Percentiles rank a stretch among this genome's conserved stretches.
Evolutionary conservation across 495 filamentous ascomycete species (phyloP).

Genomic region (Aspergillus leporis): DNA sequence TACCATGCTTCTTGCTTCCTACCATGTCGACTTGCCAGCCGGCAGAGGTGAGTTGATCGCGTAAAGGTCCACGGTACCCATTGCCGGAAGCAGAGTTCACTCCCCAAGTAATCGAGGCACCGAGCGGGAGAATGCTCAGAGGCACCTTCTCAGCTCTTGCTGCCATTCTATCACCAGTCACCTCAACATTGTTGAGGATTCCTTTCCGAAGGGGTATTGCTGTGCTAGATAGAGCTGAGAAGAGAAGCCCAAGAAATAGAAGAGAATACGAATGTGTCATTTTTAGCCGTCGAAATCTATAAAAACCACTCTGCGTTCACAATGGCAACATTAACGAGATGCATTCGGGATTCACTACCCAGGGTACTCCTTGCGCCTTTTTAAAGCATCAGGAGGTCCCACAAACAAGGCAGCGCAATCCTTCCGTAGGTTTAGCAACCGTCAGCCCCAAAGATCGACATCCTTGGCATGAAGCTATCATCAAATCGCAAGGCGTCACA

Average conservation of each 20-base stretch:
- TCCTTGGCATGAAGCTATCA: background rate
- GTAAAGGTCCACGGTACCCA: constrained; percentile 50
- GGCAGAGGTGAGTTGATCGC: constrained; percentile 28
- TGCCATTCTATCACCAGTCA: background rate
- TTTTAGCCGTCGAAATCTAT: background rate
- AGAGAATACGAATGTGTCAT: background rate
- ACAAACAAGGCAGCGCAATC: background rate
- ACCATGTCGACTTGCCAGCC: constrained; percentile 51
- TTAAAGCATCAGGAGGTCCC: background rate
- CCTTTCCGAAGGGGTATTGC: background rate
- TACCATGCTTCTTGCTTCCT: constrained; percentile 43
- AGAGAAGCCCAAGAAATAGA: background rate
- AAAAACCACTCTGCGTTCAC: background rate
- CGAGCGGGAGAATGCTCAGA: constrained; percentile 54
- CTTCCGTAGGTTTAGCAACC: background rate
- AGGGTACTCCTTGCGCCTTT: background rate
- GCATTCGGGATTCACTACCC: background rate
- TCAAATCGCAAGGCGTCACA: background rate
- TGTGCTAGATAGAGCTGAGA: background rate
- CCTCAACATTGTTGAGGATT: background rate
- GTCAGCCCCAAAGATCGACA: background rate
- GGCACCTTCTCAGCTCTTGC: background rate
- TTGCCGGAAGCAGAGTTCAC: constrained; percentile 49
- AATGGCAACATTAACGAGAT: background rate
- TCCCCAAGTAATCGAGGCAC: constrained; percentile 59